These are phyloP conservation scores for Helminthosporium solani DNA, from an alignment of 2,329 filamentous ascomycete genomes.

Conservation along the genomic window DNA sequence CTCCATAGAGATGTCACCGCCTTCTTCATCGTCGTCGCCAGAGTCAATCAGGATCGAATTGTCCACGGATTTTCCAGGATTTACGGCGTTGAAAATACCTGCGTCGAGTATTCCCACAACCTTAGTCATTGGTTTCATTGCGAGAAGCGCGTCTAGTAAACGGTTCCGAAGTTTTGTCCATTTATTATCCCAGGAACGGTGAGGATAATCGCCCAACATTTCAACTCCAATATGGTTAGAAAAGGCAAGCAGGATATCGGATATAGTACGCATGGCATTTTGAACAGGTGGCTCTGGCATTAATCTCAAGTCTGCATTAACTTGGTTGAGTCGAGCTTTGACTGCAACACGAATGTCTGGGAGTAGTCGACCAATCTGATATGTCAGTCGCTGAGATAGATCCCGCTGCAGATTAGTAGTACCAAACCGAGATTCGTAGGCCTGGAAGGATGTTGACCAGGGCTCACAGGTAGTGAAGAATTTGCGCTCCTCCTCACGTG, in stretches of 20 bases:
- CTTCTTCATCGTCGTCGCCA: slow-evolving; percentile 14
- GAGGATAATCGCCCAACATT: neutral
- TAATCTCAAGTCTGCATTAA: slow-evolving; percentile 56
- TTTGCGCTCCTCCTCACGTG: slow-evolving; percentile 49
- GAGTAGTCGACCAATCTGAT: slow-evolving; percentile 44
- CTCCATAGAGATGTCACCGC: neutral
- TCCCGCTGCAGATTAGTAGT: slow-evolving; percentile 52
- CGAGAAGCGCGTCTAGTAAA: neutral
- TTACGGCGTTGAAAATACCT: slow-evolving; percentile 10
- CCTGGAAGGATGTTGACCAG: slow-evolving; percentile 48
- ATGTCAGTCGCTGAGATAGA: slow-evolving; percentile 52
- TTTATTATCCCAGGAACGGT: neutral
- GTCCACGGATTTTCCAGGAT: slow-evolving; percentile 13
- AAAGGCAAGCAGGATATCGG: slow-evolving; percentile 60
- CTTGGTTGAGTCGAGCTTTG: slow-evolving; percentile 48
- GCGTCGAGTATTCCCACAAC: slow-evolving; percentile 6
- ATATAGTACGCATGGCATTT: slow-evolving; percentile 68
- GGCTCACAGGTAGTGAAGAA: slow-evolving; percentile 52
- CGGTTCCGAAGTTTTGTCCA: neutral
- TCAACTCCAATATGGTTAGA: slow-evolving; percentile 48
- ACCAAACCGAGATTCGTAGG: slow-evolving; percentile 52
- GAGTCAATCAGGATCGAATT: slow-evolving; percentile 24
- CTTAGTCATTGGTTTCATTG: neutral
- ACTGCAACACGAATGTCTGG: slow-evolving; percentile 50
- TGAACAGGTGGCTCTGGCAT: slow-evolving; percentile 64